Evolutionary conservation across 106 monocot species (phyloP).

Genomic region (Phalaenopsis aphrodite): DNA sequence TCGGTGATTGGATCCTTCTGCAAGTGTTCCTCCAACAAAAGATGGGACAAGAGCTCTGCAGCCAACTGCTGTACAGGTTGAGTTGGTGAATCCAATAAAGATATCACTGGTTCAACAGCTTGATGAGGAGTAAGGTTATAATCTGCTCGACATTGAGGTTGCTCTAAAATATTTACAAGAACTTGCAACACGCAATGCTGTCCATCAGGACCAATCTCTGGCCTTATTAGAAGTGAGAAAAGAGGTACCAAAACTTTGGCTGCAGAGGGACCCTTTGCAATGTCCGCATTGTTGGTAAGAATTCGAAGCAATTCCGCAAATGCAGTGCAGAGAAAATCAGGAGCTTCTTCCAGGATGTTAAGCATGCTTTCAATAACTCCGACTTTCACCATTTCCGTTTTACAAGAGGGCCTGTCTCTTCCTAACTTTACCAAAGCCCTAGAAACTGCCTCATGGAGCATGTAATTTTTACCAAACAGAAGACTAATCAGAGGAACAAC

Average conservation of each 20-base stretch:
- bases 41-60: constrained; percentile 84
- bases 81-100: constrained; percentile 62
- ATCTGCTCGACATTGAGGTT: constrained; percentile 75
- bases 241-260: constrained; percentile 80
- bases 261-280: constrained; percentile 82
- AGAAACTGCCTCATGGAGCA: constrained; percentile 75
- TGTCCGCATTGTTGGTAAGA: constrained; percentile 93
- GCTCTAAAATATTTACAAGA: constrained; percentile 93
- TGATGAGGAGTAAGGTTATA: constrained; percentile 51
- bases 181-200: constrained; percentile 76
- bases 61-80: constrained; percentile 90
- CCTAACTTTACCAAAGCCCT: constrained; percentile 88
- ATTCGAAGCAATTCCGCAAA: constrained; percentile 89
- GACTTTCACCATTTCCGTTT: constrained; percentile 93
- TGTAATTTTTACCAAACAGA: constrained; percentile 60
- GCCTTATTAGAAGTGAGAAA: constrained; percentile 52
- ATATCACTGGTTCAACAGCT: constrained; percentile 75
- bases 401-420: constrained; percentile 83
- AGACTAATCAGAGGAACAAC: constrained; percentile 84
- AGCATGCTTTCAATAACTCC: constrained; percentile 86
- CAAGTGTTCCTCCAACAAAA: constrained; percentile 81
- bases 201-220: constrained; percentile 82
- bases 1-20: constrained; percentile 77
- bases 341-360: constrained; percentile 72
- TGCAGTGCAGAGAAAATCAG: constrained; percentile 80